Base-by-base conservation (phyloP, 352 stramenopile genomes). In the Globisporangium megalacanthum region DNA sequence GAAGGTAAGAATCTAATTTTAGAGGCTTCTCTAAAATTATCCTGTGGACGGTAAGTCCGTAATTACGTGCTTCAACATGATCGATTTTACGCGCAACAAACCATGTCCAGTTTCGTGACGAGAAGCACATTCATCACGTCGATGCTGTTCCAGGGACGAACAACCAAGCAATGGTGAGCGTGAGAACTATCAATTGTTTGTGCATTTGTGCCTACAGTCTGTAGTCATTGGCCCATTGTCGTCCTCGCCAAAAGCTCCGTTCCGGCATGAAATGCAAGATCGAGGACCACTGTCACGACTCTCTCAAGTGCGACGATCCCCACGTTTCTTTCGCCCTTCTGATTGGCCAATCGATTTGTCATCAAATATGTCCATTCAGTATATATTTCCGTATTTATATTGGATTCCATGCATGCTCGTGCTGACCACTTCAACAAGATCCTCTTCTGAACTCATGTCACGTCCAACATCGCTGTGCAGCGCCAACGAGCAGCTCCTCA, bases 1-100 rank as follows among this genome's bases (percentile, higher is more conserved):
- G 10, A 39, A 8, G 35, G 10, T 13, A 13, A 39, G 10, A 39
- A 39, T 13, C 10, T 13, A 13, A 39, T 39, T 8, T 39, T 39
- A 39, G 35, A 39, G 35, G 35, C 35, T 39, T 8, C 35, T 39
- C 35, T 19, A 20, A 47, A 47, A 47, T 45, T 45, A 45, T 45
- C 39, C 6, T 25, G 4, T 47, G 4, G 41, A 22, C 8, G 15
- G 22, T 6, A 22, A 19, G 0, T 15, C 41, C 9, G 41, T 47
- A 47, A 47, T 47, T 47, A 47, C 41, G 41, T 11, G 41, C 41
- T 47, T 47, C 41, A 47, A 47, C 41, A 20, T 47, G 41, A n/a
- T 8, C 15, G 41, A 22, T 47, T 47, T 47, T 47, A 47, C 41
- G 41, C 35, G 6, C 35, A 8, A 39, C 10, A 39, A 39, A 39